Percentiles rank a stretch among this genome's conserved stretches.
Evolutionary conservation across 176 grass and related monocot genomes (phyloP).

Genomic region (Hyparrhenia diplandra): DNA sequence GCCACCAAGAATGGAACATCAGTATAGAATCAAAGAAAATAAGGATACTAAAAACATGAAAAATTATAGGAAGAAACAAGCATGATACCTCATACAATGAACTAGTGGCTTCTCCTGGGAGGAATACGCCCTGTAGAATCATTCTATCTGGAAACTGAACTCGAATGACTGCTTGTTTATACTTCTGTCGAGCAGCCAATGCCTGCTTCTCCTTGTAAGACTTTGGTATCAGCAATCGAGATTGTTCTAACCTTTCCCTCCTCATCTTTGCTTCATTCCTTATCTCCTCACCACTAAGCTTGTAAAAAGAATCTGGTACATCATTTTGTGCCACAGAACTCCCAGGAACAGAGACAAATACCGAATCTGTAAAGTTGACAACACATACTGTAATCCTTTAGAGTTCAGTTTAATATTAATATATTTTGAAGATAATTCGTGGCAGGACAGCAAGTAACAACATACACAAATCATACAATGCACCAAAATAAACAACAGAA

Average conservation of each 20-base stretch:
- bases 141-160: constrained; percentile 93
- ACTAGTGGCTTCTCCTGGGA: constrained; percentile 63
- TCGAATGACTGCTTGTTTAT: constrained; percentile 64
- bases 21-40: not conserved
- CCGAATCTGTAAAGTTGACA: constrained; percentile 49
- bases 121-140: constrained; percentile 80
- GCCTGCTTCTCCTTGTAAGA: constrained; percentile 90
- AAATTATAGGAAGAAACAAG: constrained; percentile 10
- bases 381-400: not conserved
- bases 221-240: constrained; percentile 79
- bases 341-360: constrained; percentile 72
- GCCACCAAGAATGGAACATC: not conserved
- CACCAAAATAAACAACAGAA: not conserved
- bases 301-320: constrained; percentile 88
- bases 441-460: not conserved
- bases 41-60: not conserved
- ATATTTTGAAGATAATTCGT: not conserved
- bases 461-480: not conserved
- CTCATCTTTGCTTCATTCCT: constrained; percentile 75
- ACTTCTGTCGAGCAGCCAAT: constrained; percentile 61
- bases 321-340: constrained; percentile 53
- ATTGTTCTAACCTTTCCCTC: constrained; percentile 75
- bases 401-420: not conserved
- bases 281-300: constrained; percentile 52
- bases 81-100: constrained; percentile 71